Evolutionary conservation across 2,329 filamentous ascomycete species (phyloP).

Genomic region (Penicillium sp.): DNA sequence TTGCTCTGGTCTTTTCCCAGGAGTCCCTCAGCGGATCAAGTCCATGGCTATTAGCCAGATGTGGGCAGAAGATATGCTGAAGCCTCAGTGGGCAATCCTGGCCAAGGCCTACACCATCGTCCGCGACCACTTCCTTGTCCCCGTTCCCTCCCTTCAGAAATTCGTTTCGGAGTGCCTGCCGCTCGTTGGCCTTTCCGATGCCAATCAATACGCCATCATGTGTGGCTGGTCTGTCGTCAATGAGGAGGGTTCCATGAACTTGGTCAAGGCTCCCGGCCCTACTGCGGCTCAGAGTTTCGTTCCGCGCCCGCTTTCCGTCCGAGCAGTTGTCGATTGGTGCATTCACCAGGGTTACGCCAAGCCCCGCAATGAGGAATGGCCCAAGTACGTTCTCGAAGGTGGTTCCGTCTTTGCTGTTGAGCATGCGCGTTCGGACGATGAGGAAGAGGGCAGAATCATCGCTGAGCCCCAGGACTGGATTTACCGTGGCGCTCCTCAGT

Average conservation of each 20-base stretch:
- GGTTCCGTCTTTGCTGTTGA: not conserved
- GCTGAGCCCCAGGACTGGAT: not conserved
- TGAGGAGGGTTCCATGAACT: not conserved
- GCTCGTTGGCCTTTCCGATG: not conserved
- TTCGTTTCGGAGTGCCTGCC: not conserved
- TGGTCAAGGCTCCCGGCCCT: not conserved
- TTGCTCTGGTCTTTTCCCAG: slow-evolving; percentile 51
- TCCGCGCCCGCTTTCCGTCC: not conserved
- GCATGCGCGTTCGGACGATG: too few relatives aligned
- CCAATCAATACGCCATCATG: not conserved
- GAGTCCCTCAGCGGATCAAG: slow-evolving; percentile 54
- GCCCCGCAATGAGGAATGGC: not conserved
- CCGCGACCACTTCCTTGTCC: slow-evolving; percentile 46
- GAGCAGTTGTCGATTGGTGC: not conserved
- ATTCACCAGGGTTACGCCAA: not conserved
- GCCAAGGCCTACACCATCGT: slow-evolving; percentile 59
- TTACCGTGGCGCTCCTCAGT: not conserved
- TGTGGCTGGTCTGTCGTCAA: not conserved
- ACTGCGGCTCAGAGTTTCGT: not conserved
- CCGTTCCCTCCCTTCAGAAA: not conserved
- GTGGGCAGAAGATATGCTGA: slow-evolving; percentile 55
- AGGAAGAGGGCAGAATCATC: not conserved
- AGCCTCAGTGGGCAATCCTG: slow-evolving; percentile 56
- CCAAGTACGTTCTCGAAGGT: not conserved
- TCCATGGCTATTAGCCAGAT: slow-evolving; percentile 53